Evolutionary conservation across 257 asterid genomes (phyloP), one percentile per base, ranked within the genome.

Genomic region (Salvia hispanica): DNA sequence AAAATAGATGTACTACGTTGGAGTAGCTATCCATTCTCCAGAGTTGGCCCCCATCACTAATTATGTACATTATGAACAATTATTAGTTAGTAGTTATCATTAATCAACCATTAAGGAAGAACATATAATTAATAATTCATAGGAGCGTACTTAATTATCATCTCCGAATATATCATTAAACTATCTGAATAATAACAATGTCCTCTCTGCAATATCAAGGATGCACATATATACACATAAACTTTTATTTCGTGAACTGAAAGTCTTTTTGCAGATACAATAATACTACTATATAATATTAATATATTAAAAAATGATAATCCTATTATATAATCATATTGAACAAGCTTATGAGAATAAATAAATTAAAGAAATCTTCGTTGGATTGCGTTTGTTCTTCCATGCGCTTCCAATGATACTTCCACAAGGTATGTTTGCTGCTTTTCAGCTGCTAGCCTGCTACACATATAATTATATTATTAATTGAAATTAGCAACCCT

Each of bases 301-400:
- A 37, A 9, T 39, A 3, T 34, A n/a, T n/a, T 60, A 60, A 16
- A 16, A 61, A 10, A 60, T 9, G 25, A 18, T 62, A 37, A 0
- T 18, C 21, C 21, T 18, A 18, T 0, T 18, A 2, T 18, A n/a
- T n/a, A n/a, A n/a, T n/a, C n/a, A n/a, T n/a, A 15, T 1, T 39
- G 11, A 39, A 34, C 13, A 43, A 52, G 69, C 36, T 60, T 47
- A 0, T 52, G 66, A 64, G 74, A 72, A 72, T 36, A 54, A 56
- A 66, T 68, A 58, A 39, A 18, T 18, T 18, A 65, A 59, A 58
- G 73, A 66, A 70, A 80, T 80, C 84, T 73, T 76, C 60, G 84
- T 80, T 73, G 84, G 84, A 63, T 66, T 76, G 70, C 84, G 82
- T 76, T 70, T 76, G 65, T 72, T 77, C 79, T 76, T 80, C 79